phyloP scores from a whole-genome alignment of 164 flowering plant species.

The Chimonanthus salicifolius region DNA sequence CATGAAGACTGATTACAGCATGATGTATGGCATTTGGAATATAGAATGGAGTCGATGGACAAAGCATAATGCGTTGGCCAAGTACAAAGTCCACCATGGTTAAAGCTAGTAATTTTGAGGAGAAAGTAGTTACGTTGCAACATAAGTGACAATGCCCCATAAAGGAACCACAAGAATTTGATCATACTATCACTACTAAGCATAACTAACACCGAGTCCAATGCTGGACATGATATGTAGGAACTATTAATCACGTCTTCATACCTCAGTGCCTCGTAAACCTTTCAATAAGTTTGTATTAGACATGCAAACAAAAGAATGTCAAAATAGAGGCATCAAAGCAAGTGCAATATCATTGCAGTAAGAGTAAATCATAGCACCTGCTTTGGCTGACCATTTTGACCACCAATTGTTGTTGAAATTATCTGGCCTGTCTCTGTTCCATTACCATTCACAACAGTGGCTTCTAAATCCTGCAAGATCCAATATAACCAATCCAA shows the following conservation, averaged over 20 bases:
- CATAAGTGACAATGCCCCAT: too few species aligned
- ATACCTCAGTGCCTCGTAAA: too few species aligned
- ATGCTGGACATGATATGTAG: too few species aligned
- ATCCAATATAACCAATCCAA: constrained; percentile 8
- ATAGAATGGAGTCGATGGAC: not conserved
- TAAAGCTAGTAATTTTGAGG: too few species aligned
- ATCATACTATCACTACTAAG: not conserved
- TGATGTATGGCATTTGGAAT: not conserved
- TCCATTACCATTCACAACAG: constrained; percentile 68
- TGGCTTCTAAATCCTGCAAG: constrained; percentile 51
- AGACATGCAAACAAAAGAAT: not conserved
- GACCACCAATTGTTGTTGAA: constrained; percentile 64
- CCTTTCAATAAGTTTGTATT: too few species aligned
- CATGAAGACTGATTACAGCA: not conserved
- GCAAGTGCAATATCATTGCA: not conserved
- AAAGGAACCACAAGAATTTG: too few species aligned
- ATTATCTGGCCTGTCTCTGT: constrained; percentile 81
- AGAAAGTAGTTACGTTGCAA: too few species aligned
- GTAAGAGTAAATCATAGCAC: constrained; percentile 21
- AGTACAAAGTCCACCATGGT: not conserved
- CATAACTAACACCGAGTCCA: not conserved
- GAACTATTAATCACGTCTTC: too few species aligned
- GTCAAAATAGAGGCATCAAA: not conserved
- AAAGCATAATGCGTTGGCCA: not conserved
- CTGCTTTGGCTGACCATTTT: constrained; percentile 79